A percentile compares a stretch with the other conserved stretches of the same genome.
phyloP scores from a whole-genome alignment of 2,329 filamentous ascomycete species.

The Aspergillus pseudoviridinutans region DNA sequence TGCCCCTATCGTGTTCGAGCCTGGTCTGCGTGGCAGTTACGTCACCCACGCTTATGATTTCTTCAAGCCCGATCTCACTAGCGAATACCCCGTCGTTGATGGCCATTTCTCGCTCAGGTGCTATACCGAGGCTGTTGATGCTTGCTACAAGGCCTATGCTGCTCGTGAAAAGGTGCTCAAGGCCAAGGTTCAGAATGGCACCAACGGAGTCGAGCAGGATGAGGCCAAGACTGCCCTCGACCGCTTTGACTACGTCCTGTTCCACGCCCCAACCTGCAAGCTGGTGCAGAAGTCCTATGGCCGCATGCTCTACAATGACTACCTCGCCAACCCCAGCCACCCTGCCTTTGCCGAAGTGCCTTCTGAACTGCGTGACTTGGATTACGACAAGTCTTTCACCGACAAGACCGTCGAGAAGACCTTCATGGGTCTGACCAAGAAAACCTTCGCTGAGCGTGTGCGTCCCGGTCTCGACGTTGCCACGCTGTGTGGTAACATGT shows the following conservation, averaged over 20 bases:
- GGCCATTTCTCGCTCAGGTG: constrained; percentile 79
- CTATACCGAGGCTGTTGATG: constrained; percentile 76
- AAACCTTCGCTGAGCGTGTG: constrained; percentile 75
- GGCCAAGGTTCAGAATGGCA: constrained; percentile 40
- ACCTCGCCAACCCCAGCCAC: constrained; percentile 64
- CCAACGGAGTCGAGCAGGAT: constrained; percentile 45
- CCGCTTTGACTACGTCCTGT: constrained; percentile 77
- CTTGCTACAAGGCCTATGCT: constrained; percentile 76
- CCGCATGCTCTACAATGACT: constrained; percentile 82
- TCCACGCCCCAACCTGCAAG: constrained; percentile 86
- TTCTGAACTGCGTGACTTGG: constrained; percentile 70
- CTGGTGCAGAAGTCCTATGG: constrained; percentile 81
- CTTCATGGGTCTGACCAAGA: constrained; percentile 80
- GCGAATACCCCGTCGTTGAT: constrained; percentile 82
- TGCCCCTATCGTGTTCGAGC: constrained; percentile 71
- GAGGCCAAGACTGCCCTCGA: constrained; percentile 63
- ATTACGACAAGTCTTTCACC: constrained; percentile 72
- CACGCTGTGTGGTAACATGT: constrained; percentile 68
- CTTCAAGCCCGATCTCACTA: constrained; percentile 84
- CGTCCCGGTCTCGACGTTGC: constrained; percentile 69
- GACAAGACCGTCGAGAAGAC: constrained; percentile 84
- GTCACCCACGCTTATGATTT: constrained; percentile 85
- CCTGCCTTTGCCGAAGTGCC: constrained; percentile 70
- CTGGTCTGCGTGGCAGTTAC: constrained; percentile 74
- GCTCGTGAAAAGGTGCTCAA: constrained; percentile 64